Evolutionary conservation across 306 rosid genomes (phyloP).

Genomic region (Cucumis melo): DNA sequence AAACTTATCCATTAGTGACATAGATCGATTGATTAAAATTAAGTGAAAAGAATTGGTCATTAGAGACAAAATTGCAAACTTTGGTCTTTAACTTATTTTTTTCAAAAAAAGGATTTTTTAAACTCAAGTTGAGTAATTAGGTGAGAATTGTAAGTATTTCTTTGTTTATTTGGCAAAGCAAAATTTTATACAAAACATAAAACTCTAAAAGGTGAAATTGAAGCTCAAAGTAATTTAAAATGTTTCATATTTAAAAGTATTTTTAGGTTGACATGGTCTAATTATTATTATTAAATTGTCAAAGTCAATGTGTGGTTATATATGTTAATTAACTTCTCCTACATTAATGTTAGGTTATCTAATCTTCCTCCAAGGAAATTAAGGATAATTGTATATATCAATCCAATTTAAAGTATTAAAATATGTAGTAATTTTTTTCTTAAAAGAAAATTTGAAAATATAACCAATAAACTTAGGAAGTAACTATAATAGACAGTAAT

Average conservation of each 20-base stretch:
- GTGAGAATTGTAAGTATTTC: background rate
- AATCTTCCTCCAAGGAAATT: no score
- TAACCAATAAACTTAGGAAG: no score
- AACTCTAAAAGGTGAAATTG: background rate
- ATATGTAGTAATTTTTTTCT: no score
- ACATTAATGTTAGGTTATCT: no score
- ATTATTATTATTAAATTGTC: no score
- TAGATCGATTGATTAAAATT: background rate
- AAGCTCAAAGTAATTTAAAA: background rate
- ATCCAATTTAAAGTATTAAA: no score
- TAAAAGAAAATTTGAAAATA: no score
- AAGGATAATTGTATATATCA: no score
- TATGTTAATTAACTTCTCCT: no score
- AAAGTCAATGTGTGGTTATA: no score
- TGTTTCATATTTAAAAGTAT: background rate
- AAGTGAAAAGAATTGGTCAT: background rate
- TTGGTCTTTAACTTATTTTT: background rate
- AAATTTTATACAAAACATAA: background rate
- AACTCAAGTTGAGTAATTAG: background rate
- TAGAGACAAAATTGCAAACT: background rate
- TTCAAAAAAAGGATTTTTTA: background rate
- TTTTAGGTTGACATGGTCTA: no score
- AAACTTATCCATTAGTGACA: background rate
- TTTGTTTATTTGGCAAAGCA: background rate
- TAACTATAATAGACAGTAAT: no score